A percentile compares a stretch with the other conserved stretches of the same genome.
Conservation (phyloP, 1,284 basidiomycete species). For the Sanghuangporus baumii region DNA sequence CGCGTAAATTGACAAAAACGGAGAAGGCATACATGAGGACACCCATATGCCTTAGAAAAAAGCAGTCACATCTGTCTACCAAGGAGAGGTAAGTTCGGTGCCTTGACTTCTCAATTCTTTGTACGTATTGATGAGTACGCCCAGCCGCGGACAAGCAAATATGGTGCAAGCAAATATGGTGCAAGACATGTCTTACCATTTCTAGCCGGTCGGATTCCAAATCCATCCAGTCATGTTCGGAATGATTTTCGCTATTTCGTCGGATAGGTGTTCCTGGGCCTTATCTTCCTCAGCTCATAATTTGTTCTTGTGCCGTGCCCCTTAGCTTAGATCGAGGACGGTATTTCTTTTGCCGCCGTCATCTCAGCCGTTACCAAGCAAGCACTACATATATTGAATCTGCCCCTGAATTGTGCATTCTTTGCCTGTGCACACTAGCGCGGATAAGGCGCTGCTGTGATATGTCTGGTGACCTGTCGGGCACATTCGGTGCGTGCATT, state of each 20-base stretch:
- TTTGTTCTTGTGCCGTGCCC: background rate
- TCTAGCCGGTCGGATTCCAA: background rate
- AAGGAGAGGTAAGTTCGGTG: background rate
- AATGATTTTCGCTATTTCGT: background rate
- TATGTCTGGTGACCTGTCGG: background rate
- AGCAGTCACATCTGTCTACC: background rate
- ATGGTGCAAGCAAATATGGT: background rate
- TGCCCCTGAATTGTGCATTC: background rate
- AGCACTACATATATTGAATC: background rate
- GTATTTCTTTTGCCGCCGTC: background rate
- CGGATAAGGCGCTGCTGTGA: background rate
- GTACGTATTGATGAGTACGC: background rate
- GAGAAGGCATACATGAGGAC: too few species aligned
- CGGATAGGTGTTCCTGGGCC: background rate
- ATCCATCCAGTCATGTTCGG: background rate
- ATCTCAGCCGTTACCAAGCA: background rate
- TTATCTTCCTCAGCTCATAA: background rate
- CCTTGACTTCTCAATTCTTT: background rate
- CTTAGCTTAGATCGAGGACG: background rate
- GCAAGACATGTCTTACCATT: constrained; percentile 1
- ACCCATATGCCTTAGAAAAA: background rate
- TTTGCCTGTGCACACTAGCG: background rate
- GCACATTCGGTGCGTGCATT: background rate
- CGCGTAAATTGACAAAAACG: too few species aligned
- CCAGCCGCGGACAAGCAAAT: background rate